Base-by-base conservation (phyloP, 1,284 basidiomycete genomes). In the Pyrrhoderma noxium region DNA sequence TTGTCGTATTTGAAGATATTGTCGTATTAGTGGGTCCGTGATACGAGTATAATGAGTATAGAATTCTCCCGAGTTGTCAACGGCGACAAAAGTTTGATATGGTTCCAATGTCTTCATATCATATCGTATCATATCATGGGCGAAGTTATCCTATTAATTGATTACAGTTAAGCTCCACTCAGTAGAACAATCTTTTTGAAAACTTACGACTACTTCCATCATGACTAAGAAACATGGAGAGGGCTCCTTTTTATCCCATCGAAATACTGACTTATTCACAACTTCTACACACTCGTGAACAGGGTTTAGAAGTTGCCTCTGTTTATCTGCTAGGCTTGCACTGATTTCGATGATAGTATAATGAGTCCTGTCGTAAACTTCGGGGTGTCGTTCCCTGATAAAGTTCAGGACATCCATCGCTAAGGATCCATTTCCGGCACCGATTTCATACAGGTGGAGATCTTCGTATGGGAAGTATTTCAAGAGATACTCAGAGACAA, bases 271-370 rank as follows among this genome's bases (percentile, higher is more conserved):
- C 62, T 82, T 76, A 66, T 95, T 82, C 34, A 80, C 72, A 3
- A 98, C 79, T 47, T 76, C 76, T 2, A 90, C 89, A 54, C 76
- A 79, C 0, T 79, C 74, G 58, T 83, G 82, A 11, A 71, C 67
- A 2, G 67, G 62, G 49, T 64, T 64, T 3, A 90, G 75, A 55
- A 79, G 79, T 57, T 76, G 67, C 52, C 64, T 73, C 67, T 99
- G 96, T 52, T 85, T 66, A 51, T 77, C 70, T 1, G 87, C 88
- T 3, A 99, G 72, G 51, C 85, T 82, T 3, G 71, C 75, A 59
- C 87, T 91, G 60, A 99, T 98, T 70, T 99, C 96, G 56, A 98
- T 86, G 62, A 98, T 96, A 54, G 83, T 80, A 68, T 99, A 96
- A 8, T 77, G 75, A 2, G 93, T 97, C 18, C 90, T 77, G 52